A percentile compares a stretch with the other conserved stretches of the same genome.
Conservation (phyloP, 345 rosid species). For the Gossypium thurberi region DNA sequence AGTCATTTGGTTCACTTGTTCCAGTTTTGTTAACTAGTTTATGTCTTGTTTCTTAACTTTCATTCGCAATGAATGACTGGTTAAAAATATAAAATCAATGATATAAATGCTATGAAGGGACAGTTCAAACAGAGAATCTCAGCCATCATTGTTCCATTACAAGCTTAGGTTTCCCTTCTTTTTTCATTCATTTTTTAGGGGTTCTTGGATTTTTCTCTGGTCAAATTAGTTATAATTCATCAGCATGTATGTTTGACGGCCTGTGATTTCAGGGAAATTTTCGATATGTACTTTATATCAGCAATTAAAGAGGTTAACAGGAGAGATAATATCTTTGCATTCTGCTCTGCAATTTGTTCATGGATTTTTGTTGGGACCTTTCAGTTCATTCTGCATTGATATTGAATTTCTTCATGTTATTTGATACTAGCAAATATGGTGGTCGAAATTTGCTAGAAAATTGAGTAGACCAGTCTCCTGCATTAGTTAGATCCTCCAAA, state of each 20-base stretch:
- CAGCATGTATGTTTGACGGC: background rate
- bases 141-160: background rate
- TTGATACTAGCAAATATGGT: background rate
- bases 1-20: background rate
- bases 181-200: background rate
- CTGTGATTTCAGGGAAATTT: background rate
- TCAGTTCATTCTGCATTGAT: background rate
- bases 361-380: background rate
- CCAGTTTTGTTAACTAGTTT: background rate
- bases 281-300: background rate
- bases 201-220: background rate
- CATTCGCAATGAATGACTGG: background rate
- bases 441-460: background rate
- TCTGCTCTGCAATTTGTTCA: background rate
- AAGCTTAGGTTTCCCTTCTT: background rate
- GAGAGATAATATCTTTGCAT: background rate
- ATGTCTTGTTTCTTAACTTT: background rate
- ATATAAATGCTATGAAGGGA: background rate
- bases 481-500: slow-evolving; percentile 1
- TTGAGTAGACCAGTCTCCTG: background rate
- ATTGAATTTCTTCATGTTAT: background rate
- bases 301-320: background rate
- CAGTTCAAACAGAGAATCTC: background rate
- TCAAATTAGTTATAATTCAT: background rate
- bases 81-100: background rate